These are phyloP conservation scores for Begonia peltatifolia DNA, from an alignment of 306 rosid species.

Conservation along the genomic window DNA sequence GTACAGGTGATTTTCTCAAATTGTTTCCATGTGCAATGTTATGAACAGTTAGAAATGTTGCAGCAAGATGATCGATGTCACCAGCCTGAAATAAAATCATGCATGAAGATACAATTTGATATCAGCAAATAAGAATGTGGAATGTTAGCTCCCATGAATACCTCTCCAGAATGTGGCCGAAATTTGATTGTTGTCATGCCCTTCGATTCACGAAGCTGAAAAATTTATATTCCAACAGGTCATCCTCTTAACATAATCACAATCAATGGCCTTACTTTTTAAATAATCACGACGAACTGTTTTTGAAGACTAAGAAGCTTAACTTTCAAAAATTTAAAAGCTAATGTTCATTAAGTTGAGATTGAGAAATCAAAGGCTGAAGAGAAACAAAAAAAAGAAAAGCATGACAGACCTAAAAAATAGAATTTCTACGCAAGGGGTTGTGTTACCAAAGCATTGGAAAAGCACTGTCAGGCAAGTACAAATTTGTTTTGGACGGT, in stretches of 20 bases:
- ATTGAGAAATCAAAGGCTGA: too few species aligned
- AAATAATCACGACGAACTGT: too few species aligned
- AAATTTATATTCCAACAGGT: constrained; percentile 5
- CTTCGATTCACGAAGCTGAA: constrained; percentile 71
- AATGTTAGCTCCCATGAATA: constrained; percentile 10
- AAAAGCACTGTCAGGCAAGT: too few species aligned
- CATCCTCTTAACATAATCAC: not conserved
- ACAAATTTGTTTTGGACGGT: too few species aligned
- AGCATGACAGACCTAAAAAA: too few species aligned
- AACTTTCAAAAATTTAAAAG: too few species aligned
- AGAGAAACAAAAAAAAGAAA: too few species aligned
- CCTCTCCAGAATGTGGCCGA: constrained; percentile 94
- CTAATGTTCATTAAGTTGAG: too few species aligned
- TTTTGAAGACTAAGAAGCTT: too few species aligned
- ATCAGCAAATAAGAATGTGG: not conserved
- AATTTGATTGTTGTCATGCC: constrained; percentile 47
- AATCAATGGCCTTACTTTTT: not conserved
- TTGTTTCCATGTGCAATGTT: constrained; percentile 81
- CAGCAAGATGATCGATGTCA: constrained; percentile 78
- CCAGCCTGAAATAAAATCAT: constrained; percentile 47
- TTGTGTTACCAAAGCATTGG: too few species aligned
- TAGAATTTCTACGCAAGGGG: too few species aligned
- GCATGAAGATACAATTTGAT: constrained; percentile 9
- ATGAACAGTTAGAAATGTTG: constrained; percentile 61
- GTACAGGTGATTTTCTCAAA: constrained; percentile 68